Evolutionary conservation across 345 rosid genomes (phyloP).

Genomic region (Pistacia atlantica): DNA sequence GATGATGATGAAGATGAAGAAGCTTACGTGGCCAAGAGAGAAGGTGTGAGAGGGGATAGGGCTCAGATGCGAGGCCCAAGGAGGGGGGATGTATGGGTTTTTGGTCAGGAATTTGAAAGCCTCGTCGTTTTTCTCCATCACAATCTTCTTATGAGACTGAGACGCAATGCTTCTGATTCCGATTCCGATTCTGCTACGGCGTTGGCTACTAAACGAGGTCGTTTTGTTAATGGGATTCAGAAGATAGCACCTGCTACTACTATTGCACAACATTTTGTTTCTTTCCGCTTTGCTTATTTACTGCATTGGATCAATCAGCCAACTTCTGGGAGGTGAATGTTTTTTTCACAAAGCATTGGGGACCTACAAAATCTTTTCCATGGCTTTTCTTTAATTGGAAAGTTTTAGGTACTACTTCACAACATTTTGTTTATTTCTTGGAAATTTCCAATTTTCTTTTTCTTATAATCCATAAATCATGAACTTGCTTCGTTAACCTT

Average conservation of each 20-base stretch:
- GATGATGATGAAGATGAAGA: background rate
- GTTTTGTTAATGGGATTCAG: background rate
- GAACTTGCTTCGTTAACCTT: no score
- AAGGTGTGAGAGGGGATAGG: constrained; percentile 57
- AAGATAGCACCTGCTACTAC: background rate
- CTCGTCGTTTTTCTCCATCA: constrained; percentile 7
- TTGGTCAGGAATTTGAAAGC: constrained; percentile 50
- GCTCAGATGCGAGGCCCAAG: constrained; percentile 75
- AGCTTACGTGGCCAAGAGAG: constrained; percentile 70
- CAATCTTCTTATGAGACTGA: background rate
- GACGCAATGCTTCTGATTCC: background rate
- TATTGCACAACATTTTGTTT: background rate
- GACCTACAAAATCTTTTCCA: no score
- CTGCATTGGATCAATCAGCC: no score
- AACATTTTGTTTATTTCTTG: no score
- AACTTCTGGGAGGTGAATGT: no score
- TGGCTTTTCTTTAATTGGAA: no score
- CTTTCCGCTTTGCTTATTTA: no score
- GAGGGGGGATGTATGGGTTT: constrained; percentile 60
- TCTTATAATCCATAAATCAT: no score
- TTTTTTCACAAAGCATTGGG: no score
- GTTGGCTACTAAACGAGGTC: background rate
- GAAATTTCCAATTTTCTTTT: no score
- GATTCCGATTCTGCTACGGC: no score
- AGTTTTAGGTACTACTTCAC: no score